Percentiles rank a stretch among this genome's conserved stretches.
These are phyloP conservation scores for Psilocybe subaeruginosa DNA, from an alignment of 768 basidiomycete genomes.

Conservation along the genomic window DNA sequence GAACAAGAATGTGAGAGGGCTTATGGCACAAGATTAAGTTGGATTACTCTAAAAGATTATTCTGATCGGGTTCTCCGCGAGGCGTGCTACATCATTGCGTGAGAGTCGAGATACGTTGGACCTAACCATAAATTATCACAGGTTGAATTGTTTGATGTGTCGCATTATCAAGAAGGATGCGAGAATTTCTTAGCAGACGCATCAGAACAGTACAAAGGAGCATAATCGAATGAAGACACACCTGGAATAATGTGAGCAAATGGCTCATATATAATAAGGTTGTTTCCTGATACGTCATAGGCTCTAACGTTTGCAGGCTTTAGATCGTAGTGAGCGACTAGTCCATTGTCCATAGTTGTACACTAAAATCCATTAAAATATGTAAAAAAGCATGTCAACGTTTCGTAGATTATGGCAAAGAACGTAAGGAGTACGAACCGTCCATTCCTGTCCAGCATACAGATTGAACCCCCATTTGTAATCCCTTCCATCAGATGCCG, in stretches of 20 bases:
- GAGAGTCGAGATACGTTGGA: not conserved
- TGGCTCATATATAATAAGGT: conserved; percentile 59
- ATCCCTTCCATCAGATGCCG: conserved; percentile 68
- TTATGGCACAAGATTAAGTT: conserved; percentile 1
- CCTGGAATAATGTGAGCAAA: conserved; percentile 57
- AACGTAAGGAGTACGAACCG: conserved; percentile 38
- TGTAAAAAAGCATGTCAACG: not conserved
- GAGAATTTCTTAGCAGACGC: conserved; percentile 48
- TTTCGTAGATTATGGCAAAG: not conserved
- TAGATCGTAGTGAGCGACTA: conserved; percentile 71
- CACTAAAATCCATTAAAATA: conserved; percentile 41
- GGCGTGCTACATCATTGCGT: not conserved
- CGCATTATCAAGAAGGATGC: conserved; percentile 67
- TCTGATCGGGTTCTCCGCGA: not conserved
- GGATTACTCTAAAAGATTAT: conserved; percentile 6
- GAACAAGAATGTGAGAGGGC: not conserved
- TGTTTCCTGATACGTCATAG: conserved; percentile 67
- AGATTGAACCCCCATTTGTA: conserved; percentile 68
- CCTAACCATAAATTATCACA: conserved; percentile 22
- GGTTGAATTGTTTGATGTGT: conserved; percentile 55
- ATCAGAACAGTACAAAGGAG: not conserved
- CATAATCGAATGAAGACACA: conserved; percentile 21
- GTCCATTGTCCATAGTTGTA: conserved; percentile 49
- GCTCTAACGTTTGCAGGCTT: conserved; percentile 54
- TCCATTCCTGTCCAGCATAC: conserved; percentile 70